phyloP scores from a whole-genome alignment of 768 basidiomycete genomes.

The Porphyrellus cyaneotinctus region DNA sequence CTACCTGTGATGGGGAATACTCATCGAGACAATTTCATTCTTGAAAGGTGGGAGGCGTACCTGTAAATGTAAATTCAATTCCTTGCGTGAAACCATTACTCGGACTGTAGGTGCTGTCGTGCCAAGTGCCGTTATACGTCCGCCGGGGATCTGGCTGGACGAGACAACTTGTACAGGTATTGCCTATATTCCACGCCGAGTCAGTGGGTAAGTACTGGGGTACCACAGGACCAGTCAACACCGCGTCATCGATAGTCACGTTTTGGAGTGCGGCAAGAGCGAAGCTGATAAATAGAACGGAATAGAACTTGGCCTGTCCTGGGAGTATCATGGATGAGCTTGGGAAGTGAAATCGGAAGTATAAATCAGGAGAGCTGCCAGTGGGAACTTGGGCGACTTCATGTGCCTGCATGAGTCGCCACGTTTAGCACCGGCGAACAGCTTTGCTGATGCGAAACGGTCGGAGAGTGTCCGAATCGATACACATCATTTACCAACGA shows the following conservation, averaged over 20 bases:
- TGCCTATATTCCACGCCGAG: slow-evolving; percentile 5
- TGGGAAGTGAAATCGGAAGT: not conserved
- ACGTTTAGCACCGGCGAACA: no score
- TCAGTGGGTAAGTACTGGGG: slow-evolving; percentile 7
- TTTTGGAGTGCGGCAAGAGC: slow-evolving; percentile 9
- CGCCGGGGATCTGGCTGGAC: not conserved
- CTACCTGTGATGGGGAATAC: slow-evolving; percentile 1
- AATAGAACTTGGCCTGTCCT: not conserved
- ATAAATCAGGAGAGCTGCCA: no score
- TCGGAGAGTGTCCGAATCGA: no score
- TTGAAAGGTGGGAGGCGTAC: not conserved
- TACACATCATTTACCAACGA: no score
- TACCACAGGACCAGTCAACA: slow-evolving; percentile 1
- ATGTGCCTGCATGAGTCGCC: no score
- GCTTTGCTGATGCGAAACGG: no score
- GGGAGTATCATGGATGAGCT: slow-evolving; percentile 1
- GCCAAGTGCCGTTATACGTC: slow-evolving; percentile 18
- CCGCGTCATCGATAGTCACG: slow-evolving; percentile 16
- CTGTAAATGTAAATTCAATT: slow-evolving; percentile 11
- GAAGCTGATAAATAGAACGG: not conserved
- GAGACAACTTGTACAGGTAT: not conserved
- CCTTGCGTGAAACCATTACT: not conserved
- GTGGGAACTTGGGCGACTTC: no score
- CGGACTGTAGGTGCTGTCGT: slow-evolving; percentile 3
- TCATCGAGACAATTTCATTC: not conserved